Evolutionary conservation across 768 basidiomycete genomes (phyloP).

Genomic region (Hortiboletus campestris): DNA sequence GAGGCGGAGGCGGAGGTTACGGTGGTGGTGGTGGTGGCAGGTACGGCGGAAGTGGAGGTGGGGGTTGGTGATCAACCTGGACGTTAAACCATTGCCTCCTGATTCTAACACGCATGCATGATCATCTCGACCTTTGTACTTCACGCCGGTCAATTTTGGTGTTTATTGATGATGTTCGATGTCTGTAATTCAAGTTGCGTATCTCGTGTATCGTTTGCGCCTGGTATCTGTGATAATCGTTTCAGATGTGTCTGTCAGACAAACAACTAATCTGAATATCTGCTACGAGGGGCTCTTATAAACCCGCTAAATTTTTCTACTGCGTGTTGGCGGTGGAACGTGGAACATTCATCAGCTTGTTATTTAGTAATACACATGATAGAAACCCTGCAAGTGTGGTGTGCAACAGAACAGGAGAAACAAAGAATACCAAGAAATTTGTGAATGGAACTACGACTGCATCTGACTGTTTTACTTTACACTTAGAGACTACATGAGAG

Average conservation of each 20-base stretch:
- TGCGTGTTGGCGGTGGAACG: background rate
- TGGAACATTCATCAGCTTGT: background rate
- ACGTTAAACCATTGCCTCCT: background rate
- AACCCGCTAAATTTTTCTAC: no score
- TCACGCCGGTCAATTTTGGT: background rate
- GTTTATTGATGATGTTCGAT: slow-evolving; percentile 3
- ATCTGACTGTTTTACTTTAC: slow-evolving; percentile 18
- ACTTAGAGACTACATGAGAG: slow-evolving; percentile 15
- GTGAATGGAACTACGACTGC: background rate
- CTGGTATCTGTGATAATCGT: background rate
- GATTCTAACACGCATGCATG: no score
- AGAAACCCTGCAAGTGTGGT: background rate
- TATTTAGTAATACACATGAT: slow-evolving; percentile 13
- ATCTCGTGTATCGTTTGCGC: background rate
- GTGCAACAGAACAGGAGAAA: background rate
- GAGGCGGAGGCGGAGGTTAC: slow-evolving; percentile 1
- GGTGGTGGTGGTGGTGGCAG: background rate
- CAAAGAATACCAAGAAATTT: background rate
- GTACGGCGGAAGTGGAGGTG: slow-evolving; percentile 8
- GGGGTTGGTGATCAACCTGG: slow-evolving; percentile 13
- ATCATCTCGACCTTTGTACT: background rate
- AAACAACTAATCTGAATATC: background rate
- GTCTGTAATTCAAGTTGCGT: slow-evolving; percentile 9
- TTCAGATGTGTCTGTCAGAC: no score
- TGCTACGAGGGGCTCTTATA: no score